Base-by-base conservation (phyloP, 2,329 filamentous ascomycete species). In the Exophiala bonariae region DNA sequence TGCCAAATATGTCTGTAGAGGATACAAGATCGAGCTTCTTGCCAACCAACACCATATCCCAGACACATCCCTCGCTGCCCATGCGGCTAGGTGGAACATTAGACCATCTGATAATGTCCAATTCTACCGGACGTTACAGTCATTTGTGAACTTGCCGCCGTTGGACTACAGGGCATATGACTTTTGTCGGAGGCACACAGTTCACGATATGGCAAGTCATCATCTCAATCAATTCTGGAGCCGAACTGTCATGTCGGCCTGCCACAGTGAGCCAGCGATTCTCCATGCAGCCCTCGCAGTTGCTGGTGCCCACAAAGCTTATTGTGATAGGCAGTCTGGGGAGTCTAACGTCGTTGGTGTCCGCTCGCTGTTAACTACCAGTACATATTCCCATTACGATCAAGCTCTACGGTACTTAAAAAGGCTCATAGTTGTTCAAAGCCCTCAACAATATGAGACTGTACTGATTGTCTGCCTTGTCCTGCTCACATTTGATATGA, bases 401-500 rank as follows among this genome's bases (percentile, higher is more conserved):
- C 41, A 41, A 30, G 44, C 44, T 11, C 17, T 41, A 7, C 26
- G 31, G 13, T 18, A 11, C n/a, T 23, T 47, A 13, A 26, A 18
- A 16, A 20, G 40, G 8, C 37, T 36, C 11, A 47, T 47, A 16
- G 16, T 28, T 28, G 19, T 36, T 14, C 40, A 26, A 13, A 33
- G 31, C 6, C 4, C 22, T 7, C 13, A 31, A 10, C 20, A 41
- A 5, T 19, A 31, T 17, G 14, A 41, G 19, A 36, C 41, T n/a
- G 31, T 47, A 4, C 37, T 47, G 3, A 47, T 47, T 10, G 44
- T 47, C 13, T 47, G 44, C 26, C 34, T 47, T 36, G 8, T 47
- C 7, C 37, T 47, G 19, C 37, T 47, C 18, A 47, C 44, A n/a
- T 47, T 47, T 19, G 44, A 47, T 20, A 39, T 41, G 11, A 47